Percentiles rank a stretch among this genome's conserved stretches.
phyloP scores from a whole-genome alignment of 2,329 filamentous ascomycete species.

The Penicillium sp. region DNA sequence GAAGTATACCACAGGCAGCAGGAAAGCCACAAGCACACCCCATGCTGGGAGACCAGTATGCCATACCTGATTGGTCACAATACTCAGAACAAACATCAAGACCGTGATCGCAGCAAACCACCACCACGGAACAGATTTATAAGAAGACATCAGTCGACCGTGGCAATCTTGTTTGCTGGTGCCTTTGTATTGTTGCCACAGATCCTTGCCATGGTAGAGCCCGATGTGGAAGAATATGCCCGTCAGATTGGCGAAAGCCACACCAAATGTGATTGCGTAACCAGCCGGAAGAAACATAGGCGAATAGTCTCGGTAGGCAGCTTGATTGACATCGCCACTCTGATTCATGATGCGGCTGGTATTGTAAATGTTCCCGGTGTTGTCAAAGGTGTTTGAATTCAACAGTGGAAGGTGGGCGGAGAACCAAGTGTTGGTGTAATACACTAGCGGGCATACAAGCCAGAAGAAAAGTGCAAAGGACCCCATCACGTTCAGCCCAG shows the following conservation, averaged over 20 bases:
- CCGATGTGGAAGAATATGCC: constrained; percentile 51
- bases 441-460: constrained; percentile 46
- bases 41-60: constrained; percentile 49
- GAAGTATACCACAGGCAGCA: constrained; percentile 50
- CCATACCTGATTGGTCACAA: constrained; percentile 46
- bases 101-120: constrained; percentile 47
- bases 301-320: constrained; percentile 64
- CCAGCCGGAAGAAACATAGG: constrained; percentile 66
- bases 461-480: constrained; percentile 48
- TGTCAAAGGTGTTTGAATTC: constrained; percentile 64
- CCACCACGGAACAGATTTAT: constrained; percentile 47
- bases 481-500: constrained; percentile 44
- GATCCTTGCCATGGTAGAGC: constrained; percentile 40
- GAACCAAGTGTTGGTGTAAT: constrained; percentile 58
- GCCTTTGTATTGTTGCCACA: constrained; percentile 38
- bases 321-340: constrained; percentile 59
- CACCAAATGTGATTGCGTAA: constrained; percentile 57
- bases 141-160: constrained; percentile 45
- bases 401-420: constrained; percentile 64
- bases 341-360: constrained; percentile 60
- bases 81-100: constrained; percentile 38
- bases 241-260: constrained; percentile 68
- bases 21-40: constrained; percentile 47
- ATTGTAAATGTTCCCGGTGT: constrained; percentile 62
- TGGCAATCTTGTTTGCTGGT: constrained; percentile 43